A percentile compares a stretch with the other conserved stretches of the same genome.
phyloP scores from a whole-genome alignment of 495 filamentous ascomycete species.

The Penicillium subrubescens region DNA sequence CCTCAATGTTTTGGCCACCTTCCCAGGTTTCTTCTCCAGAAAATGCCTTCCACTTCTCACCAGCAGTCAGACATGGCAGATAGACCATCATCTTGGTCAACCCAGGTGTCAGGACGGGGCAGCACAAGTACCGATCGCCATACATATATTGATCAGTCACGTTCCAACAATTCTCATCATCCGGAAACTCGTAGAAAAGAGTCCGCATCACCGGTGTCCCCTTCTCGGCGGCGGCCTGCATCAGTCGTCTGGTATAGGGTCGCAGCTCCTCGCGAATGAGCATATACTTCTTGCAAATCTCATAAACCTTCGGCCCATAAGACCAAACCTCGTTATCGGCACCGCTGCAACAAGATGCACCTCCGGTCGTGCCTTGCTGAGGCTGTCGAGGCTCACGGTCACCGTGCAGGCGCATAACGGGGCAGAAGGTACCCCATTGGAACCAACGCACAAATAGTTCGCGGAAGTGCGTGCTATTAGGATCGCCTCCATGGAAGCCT shows the following conservation, averaged over 20 bases:
- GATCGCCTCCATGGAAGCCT: slow-evolving; percentile 60
- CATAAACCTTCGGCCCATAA: slow-evolving; percentile 2
- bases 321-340: slow-evolving; percentile 2
- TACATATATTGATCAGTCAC: slow-evolving; percentile 5
- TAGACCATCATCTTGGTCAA: slow-evolving; percentile 2
- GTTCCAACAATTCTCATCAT: slow-evolving; percentile 1
- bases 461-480: slow-evolving; percentile 49
- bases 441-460: slow-evolving; percentile 64
- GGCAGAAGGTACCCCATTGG: slow-evolving; percentile 62
- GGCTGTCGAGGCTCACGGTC: slow-evolving; percentile 50
- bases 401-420: slow-evolving; percentile 61
- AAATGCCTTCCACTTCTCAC: neutral
- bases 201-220: slow-evolving; percentile 3
- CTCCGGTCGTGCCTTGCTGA: slow-evolving; percentile 1
- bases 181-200: slow-evolving; percentile 1
- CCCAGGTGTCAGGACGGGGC: neutral
- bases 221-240: slow-evolving; percentile 1
- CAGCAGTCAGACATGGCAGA: neutral
- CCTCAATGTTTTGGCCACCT: neutral
- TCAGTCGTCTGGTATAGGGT: neutral
- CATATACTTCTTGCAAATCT: slow-evolving; percentile 5
- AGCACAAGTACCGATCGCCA: slow-evolving; percentile 5
- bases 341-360: slow-evolving; percentile 2
- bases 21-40: neutral
- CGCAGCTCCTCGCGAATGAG: slow-evolving; percentile 4